Evolutionary conservation across 2,329 filamentous ascomycete species (phyloP).

Genomic region (Atkinsonella hypoxylon): DNA sequence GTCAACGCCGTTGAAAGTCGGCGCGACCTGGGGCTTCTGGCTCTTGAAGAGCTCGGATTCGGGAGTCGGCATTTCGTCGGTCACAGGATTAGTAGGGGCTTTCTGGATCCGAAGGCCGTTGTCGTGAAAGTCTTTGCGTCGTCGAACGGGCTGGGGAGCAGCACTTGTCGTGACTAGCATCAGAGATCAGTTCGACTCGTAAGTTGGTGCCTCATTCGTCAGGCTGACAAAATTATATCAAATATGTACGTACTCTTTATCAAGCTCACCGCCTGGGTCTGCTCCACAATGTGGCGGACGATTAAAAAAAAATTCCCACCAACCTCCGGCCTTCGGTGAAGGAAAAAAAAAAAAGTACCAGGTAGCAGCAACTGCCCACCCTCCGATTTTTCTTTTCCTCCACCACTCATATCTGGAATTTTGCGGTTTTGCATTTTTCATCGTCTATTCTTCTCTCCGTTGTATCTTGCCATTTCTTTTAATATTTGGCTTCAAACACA

Average conservation of each 20-base stretch:
- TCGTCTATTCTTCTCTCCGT: neutral
- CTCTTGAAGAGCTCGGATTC: constrained; percentile 73
- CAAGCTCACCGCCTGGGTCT: constrained; percentile 22
- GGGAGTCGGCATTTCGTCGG: constrained; percentile 59
- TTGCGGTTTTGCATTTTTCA: neutral
- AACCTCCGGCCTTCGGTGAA: constrained; percentile 13
- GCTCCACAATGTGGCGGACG: constrained; percentile 23
- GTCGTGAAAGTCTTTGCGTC: neutral
- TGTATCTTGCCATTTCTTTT: neutral
- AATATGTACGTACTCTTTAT: neutral
- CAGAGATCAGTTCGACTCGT: neutral
- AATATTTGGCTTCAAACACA: neutral
- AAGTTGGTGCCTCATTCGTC: constrained; percentile 11
- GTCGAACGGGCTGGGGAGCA: neutral
- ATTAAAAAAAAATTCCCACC: constrained; percentile 19
- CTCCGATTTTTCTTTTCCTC: neutral
- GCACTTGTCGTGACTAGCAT: neutral
- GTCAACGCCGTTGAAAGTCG: constrained; percentile 78
- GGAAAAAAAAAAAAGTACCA: constrained; percentile 9
- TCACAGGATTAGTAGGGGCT: constrained; percentile 3
- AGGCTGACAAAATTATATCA: too few relatives aligned
- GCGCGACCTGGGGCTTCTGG: constrained; percentile 70
- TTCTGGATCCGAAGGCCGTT: neutral
- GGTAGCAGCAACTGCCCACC: constrained; percentile 5
- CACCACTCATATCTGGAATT: constrained; percentile 1